These are phyloP conservation scores for Eleusine coracana DNA, from an alignment of 176 grass and related monocot genomes.

Conservation along the genomic window DNA sequence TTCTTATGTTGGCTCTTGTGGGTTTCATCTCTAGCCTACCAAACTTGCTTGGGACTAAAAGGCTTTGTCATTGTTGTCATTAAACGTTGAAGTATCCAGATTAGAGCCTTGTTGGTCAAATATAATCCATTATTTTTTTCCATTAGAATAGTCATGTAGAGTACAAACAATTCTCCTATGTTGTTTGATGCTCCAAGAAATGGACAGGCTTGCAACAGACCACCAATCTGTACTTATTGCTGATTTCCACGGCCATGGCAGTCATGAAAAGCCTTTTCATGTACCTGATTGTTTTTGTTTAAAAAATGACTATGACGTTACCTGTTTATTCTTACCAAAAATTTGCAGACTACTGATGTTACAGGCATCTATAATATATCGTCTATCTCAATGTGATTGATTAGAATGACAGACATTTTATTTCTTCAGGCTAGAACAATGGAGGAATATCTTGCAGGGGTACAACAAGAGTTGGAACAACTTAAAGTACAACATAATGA, in stretches of 20 bases:
- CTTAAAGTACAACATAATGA: slow-evolving; percentile 28
- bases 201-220: background rate
- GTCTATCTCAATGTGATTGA: slow-evolving; percentile 6
- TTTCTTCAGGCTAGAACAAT: slow-evolving; percentile 43
- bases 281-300: background rate
- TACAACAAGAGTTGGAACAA: slow-evolving; percentile 34
- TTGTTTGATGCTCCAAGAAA: background rate
- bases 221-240: slow-evolving; percentile 7
- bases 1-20: background rate
- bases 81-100: background rate
- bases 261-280: background rate
- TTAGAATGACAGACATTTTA: background rate
- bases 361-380: background rate
- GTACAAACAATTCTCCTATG: background rate
- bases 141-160: slow-evolving; percentile 4
- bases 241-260: background rate
- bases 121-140: slow-evolving; percentile 2
- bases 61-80: background rate
- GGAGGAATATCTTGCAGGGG: slow-evolving; percentile 45
- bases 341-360: slow-evolving; percentile 2
- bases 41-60: no score
- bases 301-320: background rate
- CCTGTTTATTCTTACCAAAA: background rate
- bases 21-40: no score
- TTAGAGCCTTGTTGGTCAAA: background rate